Conservation (phyloP, 768 basidiomycete species). For the Mycena sanguinolenta region DNA sequence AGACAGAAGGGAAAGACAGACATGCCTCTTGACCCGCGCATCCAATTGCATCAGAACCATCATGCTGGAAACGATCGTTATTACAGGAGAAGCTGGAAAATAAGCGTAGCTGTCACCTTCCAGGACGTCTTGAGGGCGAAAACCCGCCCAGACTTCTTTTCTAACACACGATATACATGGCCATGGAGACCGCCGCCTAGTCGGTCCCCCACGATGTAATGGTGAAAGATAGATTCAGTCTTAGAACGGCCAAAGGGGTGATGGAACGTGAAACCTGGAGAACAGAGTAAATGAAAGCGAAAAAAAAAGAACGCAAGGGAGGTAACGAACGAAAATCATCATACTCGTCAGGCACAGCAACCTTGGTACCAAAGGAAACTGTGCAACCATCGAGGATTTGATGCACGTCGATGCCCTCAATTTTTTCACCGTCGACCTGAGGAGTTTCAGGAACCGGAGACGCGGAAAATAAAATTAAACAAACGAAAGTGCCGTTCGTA, state of each 20-base stretch:
- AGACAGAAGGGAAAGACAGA: background rate
- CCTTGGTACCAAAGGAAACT: slow-evolving; percentile 66
- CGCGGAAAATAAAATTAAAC: slow-evolving; percentile 16
- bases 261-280: slow-evolving; percentile 33
- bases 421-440: slow-evolving; percentile 60
- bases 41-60: background rate
- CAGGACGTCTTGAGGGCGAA: slow-evolving; percentile 76
- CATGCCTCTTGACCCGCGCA: slow-evolving; percentile 29
- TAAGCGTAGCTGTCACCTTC: background rate
- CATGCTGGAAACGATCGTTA: background rate
- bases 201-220: slow-evolving; percentile 50
- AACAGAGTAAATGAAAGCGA: background rate
- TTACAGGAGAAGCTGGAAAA: background rate
- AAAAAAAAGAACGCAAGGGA: background rate
- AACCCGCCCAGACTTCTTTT: slow-evolving; percentile 65
- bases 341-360: slow-evolving; percentile 43
- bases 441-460: background rate
- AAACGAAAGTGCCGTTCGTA: slow-evolving; percentile 63
- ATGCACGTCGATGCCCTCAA: slow-evolving; percentile 52
- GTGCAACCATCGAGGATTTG: slow-evolving; percentile 70
- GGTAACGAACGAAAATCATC: slow-evolving; percentile 66
- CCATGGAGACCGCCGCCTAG: slow-evolving; percentile 76
- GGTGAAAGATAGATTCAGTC: slow-evolving; percentile 60
- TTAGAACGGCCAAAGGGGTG: slow-evolving; percentile 27
- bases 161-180: slow-evolving; percentile 71